Evolutionary conservation across 331 rosid genomes (phyloP).

Genomic region (Acacia concinna): DNA sequence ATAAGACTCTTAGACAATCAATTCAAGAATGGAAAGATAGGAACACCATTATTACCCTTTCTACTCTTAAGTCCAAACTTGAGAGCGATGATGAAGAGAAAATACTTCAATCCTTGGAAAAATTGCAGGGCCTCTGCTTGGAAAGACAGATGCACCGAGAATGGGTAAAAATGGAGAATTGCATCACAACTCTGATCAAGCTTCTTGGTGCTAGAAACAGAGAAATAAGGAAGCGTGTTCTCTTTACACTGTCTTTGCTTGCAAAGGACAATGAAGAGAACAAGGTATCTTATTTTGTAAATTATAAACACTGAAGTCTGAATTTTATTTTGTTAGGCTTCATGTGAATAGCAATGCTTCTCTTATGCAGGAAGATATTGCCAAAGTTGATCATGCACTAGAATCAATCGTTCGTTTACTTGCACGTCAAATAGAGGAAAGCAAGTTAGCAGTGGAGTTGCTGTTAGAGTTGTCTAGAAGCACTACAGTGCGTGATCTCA

Average conservation of each 20-base stretch:
- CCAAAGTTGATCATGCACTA: slow-evolving; percentile 49
- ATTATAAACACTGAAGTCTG: neutral
- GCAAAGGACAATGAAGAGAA: slow-evolving; percentile 50
- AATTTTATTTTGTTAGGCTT: slow-evolving; percentile 1
- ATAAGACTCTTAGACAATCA: slow-evolving; percentile 55
- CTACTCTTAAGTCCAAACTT: slow-evolving; percentile 47
- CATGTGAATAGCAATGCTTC: slow-evolving; percentile 11
- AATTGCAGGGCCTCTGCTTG: slow-evolving; percentile 42
- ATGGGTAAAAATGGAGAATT: slow-evolving; percentile 61
- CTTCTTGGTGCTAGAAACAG: slow-evolving; percentile 52
- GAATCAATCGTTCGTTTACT: slow-evolving; percentile 55
- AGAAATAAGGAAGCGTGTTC: slow-evolving; percentile 49
- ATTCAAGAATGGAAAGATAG: slow-evolving; percentile 70
- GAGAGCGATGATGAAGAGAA: slow-evolving; percentile 45
- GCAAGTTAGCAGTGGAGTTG: slow-evolving; percentile 55
- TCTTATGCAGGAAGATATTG: slow-evolving; percentile 51
- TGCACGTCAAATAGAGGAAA: slow-evolving; percentile 56
- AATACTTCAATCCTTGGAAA: slow-evolving; percentile 41
- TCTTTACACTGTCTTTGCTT: slow-evolving; percentile 51
- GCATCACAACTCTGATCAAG: slow-evolving; percentile 45
- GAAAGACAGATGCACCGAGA: slow-evolving; percentile 56
- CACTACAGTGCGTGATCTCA: slow-evolving; percentile 32
- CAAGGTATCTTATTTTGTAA: slow-evolving; percentile 43
- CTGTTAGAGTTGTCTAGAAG: slow-evolving; percentile 54
- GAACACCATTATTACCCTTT: slow-evolving; percentile 50